These are phyloP conservation scores for Melanogaster broomeanus DNA, from an alignment of 768 basidiomycete species.

Conservation along the genomic window DNA sequence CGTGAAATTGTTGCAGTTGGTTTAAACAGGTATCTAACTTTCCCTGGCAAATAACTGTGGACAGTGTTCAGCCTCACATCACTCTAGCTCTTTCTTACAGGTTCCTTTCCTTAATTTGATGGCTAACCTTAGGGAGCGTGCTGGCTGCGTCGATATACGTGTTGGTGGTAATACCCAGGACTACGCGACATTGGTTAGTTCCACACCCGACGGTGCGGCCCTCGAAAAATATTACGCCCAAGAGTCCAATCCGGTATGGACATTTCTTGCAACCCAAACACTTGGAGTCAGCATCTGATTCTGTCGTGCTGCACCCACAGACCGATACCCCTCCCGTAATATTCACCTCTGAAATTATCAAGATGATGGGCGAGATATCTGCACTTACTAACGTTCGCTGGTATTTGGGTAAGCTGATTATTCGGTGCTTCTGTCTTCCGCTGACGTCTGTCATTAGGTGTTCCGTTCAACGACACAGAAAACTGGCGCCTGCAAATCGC, in stretches of 20 bases:
- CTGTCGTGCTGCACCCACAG: slow-evolving; percentile 26
- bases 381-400: slow-evolving; percentile 60
- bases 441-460: slow-evolving; percentile 34
- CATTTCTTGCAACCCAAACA: neutral
- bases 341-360: slow-evolving; percentile 66
- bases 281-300: neutral
- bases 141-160: slow-evolving; percentile 63
- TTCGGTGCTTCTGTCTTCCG: neutral
- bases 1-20: slow-evolving; percentile 15
- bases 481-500: slow-evolving; percentile 57
- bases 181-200: slow-evolving; percentile 49
- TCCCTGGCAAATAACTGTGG: neutral
- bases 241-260: slow-evolving; percentile 43
- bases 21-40: slow-evolving; percentile 13
- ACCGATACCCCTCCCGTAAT: slow-evolving; percentile 70
- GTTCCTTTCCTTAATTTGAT: slow-evolving; percentile 81
- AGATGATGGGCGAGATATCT: slow-evolving; percentile 62
- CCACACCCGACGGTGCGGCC: slow-evolving; percentile 46
- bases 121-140: slow-evolving; percentile 65
- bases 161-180: slow-evolving; percentile 86
- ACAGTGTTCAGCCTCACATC: neutral
- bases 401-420: slow-evolving; percentile 49
- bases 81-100: slow-evolving; percentile 46
- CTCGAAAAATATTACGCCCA: slow-evolving; percentile 48
- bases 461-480: slow-evolving; percentile 68